Conservation (phyloP, 2,329 filamentous ascomycete genomes). For the Metarhizium sp. region DNA sequence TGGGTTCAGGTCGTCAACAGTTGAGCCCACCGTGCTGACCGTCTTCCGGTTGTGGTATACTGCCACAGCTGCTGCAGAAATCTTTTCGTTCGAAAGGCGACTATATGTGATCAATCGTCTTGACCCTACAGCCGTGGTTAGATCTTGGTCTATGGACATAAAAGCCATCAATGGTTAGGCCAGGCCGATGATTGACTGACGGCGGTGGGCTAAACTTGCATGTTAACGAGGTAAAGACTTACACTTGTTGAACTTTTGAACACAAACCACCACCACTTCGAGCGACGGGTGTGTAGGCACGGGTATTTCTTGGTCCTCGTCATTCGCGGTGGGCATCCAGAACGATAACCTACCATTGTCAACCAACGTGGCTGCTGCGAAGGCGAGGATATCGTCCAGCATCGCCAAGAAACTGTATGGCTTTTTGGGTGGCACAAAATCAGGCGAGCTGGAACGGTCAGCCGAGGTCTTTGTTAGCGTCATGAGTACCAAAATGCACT, state of each 20-base stretch:
- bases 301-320: slow-evolving; percentile 65
- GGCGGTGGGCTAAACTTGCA: not conserved
- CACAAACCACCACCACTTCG: slow-evolving; percentile 64
- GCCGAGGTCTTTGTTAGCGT: not conserved
- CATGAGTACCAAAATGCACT: not conserved
- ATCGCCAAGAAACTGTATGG: slow-evolving; percentile 89
- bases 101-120: slow-evolving; percentile 80
- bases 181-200: not conserved
- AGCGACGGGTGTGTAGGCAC: slow-evolving; percentile 71
- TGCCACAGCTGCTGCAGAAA: slow-evolving; percentile 35
- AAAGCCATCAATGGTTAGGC: not conserved
- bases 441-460: slow-evolving; percentile 30
- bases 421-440: slow-evolving; percentile 78
- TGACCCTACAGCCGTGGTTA: slow-evolving; percentile 51
- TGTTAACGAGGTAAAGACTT: slow-evolving; percentile 15
- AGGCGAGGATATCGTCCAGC: slow-evolving; percentile 80
- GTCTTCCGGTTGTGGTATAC: slow-evolving; percentile 21
- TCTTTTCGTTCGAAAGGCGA: slow-evolving; percentile 51
- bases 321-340: slow-evolving; percentile 93
- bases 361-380: slow-evolving; percentile 68
- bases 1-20: slow-evolving; percentile 50
- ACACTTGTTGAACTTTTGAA: slow-evolving; percentile 88
- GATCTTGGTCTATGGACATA: not conserved
- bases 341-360: slow-evolving; percentile 74
- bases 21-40: slow-evolving; percentile 30